A percentile compares a stretch with the other conserved stretches of the same genome.
These are phyloP conservation scores for Choanephora cucurbitarum DNA, from an alignment of 371 early-diverging fungal species.

Conservation along the genomic window DNA sequence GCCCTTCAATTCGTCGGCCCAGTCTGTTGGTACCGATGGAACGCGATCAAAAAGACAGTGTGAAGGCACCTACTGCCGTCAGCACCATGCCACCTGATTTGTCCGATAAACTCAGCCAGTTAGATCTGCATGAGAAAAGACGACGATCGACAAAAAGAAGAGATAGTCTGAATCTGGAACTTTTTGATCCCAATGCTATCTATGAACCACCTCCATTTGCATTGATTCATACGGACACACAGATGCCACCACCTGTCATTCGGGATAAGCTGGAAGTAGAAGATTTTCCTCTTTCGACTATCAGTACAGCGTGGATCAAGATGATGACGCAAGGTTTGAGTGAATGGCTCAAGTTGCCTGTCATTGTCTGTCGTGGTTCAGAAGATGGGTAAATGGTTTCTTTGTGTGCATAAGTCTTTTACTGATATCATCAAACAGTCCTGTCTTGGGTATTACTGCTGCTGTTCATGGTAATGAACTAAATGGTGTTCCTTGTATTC, in stretches of 20 bases:
- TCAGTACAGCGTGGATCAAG: conserved; percentile 68
- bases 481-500: conserved; percentile 90
- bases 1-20: conserved; percentile 16
- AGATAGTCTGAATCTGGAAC: conserved; percentile 27
- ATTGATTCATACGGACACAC: conserved; percentile 41
- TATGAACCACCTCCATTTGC: conserved; percentile 60
- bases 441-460: conserved; percentile 54
- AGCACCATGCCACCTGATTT: neutral
- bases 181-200: conserved; percentile 54
- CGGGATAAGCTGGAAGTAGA: conserved; percentile 58
- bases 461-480: conserved; percentile 92
- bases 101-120: neutral
- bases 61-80: neutral
- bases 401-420: neutral
- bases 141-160: conserved; percentile 11
- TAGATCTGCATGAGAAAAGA: neutral
- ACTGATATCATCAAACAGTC: conserved; percentile 8
- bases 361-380: conserved; percentile 66
- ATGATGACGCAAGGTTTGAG: conserved; percentile 68
- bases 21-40: conserved; percentile 18
- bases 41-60: neutral
- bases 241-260: conserved; percentile 62
- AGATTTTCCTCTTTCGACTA: conserved; percentile 57
- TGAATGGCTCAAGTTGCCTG: conserved; percentile 66
- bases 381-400: conserved; percentile 50